phyloP scores from a whole-genome alignment of 2,329 filamentous ascomycete species.

The Onygena corvina region DNA sequence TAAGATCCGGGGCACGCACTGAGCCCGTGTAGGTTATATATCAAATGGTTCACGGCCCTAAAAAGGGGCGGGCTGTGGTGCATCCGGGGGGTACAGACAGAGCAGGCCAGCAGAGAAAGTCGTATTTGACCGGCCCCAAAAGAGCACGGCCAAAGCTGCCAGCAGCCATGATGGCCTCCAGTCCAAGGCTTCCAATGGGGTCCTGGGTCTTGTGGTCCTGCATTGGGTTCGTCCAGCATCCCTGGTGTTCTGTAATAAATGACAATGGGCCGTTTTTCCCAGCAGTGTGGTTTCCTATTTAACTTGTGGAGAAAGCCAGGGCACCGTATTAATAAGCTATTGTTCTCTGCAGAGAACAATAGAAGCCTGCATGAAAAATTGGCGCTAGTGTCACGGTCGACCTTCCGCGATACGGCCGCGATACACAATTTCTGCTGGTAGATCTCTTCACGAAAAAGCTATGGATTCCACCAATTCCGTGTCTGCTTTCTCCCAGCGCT shows the following conservation, averaged over 20 bases:
- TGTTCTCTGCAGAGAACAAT: conserved; percentile 7
- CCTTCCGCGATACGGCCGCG: conserved; percentile 2
- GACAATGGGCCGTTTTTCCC: neutral
- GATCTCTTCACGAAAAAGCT: neutral
- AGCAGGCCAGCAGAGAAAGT: neutral
- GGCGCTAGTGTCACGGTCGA: conserved; percentile 6
- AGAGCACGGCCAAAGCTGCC: neutral
- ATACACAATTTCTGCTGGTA: neutral
- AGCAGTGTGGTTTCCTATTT: conserved; percentile 4
- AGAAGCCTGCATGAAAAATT: conserved; percentile 2
- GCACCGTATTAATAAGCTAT: conserved; percentile 5
- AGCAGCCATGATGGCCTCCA: neutral
- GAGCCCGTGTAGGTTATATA: conserved; percentile 3
- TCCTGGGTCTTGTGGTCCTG: neutral
- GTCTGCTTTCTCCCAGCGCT: conserved; percentile 4
- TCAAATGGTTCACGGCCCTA: conserved; percentile 1
- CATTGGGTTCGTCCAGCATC: neutral
- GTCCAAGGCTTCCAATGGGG: neutral
- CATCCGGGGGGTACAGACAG: neutral
- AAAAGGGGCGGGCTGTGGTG: conserved; percentile 3
- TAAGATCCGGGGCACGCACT: neutral
- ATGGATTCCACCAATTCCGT: neutral
- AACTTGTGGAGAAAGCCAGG: conserved; percentile 3
- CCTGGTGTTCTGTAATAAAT: neutral
- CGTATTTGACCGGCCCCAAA: conserved; percentile 1